Conservation (phyloP, 805 yeast species). For the Wickerhamiella australiensis region DNA sequence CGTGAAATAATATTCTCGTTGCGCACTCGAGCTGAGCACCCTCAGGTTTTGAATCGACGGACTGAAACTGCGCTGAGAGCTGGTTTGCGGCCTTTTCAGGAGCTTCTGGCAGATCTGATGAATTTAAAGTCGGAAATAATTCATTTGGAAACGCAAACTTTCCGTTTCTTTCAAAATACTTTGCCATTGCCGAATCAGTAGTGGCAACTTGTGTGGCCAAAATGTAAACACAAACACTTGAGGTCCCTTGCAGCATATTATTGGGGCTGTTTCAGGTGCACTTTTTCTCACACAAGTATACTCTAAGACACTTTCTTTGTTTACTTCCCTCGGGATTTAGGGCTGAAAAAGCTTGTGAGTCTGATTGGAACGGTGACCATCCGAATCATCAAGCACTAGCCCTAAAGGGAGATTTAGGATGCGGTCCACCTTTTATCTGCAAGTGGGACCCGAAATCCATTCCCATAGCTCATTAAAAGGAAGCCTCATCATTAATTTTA, state of each 20-base stretch:
- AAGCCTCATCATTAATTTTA: neutral
- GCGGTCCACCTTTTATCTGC: no score
- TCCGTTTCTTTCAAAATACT: constrained; percentile 20
- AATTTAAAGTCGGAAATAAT: constrained; percentile 23
- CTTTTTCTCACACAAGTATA: neutral
- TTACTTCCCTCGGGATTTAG: no score
- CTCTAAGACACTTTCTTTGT: no score
- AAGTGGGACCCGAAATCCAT: no score
- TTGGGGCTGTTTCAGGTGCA: neutral
- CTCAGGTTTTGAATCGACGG: constrained; percentile 12
- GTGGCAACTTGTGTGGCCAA: constrained; percentile 8
- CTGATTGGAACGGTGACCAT: neutral
- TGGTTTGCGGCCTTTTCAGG: constrained; percentile 5
- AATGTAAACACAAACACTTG: neutral
- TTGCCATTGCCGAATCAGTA: neutral
- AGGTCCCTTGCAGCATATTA: constrained; percentile 2
- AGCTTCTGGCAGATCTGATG: constrained; percentile 5
- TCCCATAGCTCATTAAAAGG: no score
- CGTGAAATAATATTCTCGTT: constrained; percentile 23
- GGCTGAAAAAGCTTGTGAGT: no score
- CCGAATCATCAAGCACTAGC: no score
- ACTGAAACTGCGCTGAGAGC: constrained; percentile 4
- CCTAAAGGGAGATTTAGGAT: no score
- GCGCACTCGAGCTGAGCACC: constrained; percentile 24
- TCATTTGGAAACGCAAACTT: constrained; percentile 26